Base-by-base conservation (phyloP, 2,329 filamentous ascomycete genomes). In the Hortaea werneckii region DNA sequence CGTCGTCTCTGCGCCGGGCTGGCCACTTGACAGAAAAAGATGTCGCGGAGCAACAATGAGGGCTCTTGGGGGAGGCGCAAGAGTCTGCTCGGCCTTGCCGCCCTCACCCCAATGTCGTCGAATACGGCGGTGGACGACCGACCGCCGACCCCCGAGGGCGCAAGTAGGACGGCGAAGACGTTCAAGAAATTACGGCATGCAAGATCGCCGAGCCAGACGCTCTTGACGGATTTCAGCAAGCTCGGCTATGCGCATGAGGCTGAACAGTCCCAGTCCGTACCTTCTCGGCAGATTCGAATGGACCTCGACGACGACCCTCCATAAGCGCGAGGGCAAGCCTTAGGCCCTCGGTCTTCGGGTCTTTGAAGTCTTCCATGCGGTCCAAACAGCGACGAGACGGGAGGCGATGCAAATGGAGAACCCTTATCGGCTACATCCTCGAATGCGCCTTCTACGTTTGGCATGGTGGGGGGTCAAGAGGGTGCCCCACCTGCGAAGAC, bases 311-410 rank as follows among this genome's bases (percentile, higher is more conserved):
- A 12, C 50, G 60, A 37, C 60, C 62, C 9, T 55, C 58, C 13
- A 44, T 64, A 42, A 58, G 52, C 47, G 50, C 57, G 42, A 54
- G 50, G 12, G 50, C 46, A 29, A 54, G 47, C 37, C 42, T 52
- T 32, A 56, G 54, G 50, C 48, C 58, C 13, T 80, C 78, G 3
- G 67, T 79, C 27, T 79, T 82, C 58, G 76, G 76, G 35, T 80
- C 78, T 1, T 62, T 80, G 37, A 29, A 42, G 71, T 73, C 49
- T 45, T 52, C 40, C 32, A 63, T 75, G 42, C 73, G 74, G 44
- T 72, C 72, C 72, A 5, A 60, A 68, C 43, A 73, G 73, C 29
- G 75, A 76, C 37, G 72, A 76, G 5, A n/a, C 39, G 6, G 13
- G n/a, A n/a, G 13, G 10, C n/a, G 46, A 47, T 26, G 42, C 38